Conservation (phyloP, 73 alveolate genomes). For the Tetrahymena elliotti region DNA sequence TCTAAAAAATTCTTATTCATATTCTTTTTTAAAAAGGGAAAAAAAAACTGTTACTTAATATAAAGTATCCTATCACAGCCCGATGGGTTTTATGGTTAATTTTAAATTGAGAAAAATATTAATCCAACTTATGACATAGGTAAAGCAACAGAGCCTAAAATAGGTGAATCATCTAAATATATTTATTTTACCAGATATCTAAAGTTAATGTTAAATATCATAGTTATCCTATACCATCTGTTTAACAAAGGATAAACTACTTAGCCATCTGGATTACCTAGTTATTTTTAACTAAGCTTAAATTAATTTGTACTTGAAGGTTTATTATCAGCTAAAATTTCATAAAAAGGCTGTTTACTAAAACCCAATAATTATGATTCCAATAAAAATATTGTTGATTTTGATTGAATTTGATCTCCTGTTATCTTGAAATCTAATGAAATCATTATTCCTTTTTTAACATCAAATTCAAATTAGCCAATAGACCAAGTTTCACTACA, state of each 20-base stretch:
- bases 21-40: background rate
- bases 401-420: background rate
- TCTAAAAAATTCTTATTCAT: too few species aligned
- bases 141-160: background rate
- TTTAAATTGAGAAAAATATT: background rate
- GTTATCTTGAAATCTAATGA: background rate
- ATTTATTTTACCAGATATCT: too few species aligned
- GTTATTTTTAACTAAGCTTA: background rate
- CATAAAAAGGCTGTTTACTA: background rate
- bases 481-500: background rate
- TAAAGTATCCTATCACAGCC: background rate
- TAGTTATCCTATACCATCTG: background rate
- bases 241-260: too few species aligned
- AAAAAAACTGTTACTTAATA: background rate
- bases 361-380: background rate
- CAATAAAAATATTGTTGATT: background rate
- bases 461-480: background rate
- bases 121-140: background rate
- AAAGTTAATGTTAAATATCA: too few species aligned
- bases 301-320: background rate
- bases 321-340: background rate
- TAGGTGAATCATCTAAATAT: background rate
- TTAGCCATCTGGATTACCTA: background rate
- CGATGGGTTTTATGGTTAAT: background rate
- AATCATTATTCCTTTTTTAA: background rate